Base-by-base conservation (phyloP, 768 basidiomycete species). In the Brasilioporus rufonigricans region DNA sequence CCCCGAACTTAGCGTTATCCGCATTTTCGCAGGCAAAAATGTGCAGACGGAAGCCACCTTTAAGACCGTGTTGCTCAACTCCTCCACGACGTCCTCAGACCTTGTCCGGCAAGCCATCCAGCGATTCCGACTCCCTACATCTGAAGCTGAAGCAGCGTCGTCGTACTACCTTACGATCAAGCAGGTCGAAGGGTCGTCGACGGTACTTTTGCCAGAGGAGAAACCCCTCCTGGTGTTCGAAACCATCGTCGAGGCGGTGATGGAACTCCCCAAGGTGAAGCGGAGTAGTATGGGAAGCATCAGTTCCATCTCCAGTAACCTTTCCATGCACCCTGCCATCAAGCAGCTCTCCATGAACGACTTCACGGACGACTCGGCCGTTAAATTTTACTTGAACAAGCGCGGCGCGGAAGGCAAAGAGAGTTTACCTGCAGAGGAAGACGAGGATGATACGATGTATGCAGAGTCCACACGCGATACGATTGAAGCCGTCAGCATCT, bases 251-350 rank as follows among this genome's bases (percentile, higher is more conserved):
- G 85, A 90, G 60, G 85, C 87, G 35, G 87, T 90, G n/a, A 78
- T 80, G 80, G 86, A 85, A 72, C 71, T 87, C 55, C 88, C 91
- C 6, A 91, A 89, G 60, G 91, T 99, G 50, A 98, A 98, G 74
- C 77, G 96, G 54, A 93, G 91, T 61, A 93, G 90, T 57, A 84
- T 98, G 50, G 91, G 93, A 36, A 95, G 92, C 67, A 95, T 99
- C 62, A 93, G 86, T 64, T 95, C 93, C n/a, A 77, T 99, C 23
- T 80, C 89, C 32, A 94, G 91, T 66, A 94, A 95, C 66, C 77
- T 98, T 26, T 91, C 89, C 4, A 87, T 91, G 83, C 92, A 98
- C 66, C 95, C 96, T 18, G 95, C 97, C 16, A 99, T 98, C 71
- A 87, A 84, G 66, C 91, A 90, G 67, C 75, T 98, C 38, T 85